These are phyloP conservation scores for Juglanconis juglandina DNA, from an alignment of 2,329 filamentous ascomycete species.

Conservation along the genomic window DNA sequence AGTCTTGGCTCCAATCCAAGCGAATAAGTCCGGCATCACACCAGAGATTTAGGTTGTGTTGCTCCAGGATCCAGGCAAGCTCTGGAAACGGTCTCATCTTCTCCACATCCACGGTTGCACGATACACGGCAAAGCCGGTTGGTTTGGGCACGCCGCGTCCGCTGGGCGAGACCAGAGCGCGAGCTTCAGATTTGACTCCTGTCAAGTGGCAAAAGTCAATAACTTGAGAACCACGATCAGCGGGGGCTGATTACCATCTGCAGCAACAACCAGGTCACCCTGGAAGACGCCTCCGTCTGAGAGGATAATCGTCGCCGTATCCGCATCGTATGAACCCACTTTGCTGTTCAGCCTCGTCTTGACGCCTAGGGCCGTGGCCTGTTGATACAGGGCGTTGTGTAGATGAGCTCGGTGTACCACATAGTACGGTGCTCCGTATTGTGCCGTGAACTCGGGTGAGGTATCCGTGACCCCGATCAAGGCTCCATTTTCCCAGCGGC, in stretches of 20 bases:
- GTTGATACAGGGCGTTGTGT: slow-evolving; percentile 26
- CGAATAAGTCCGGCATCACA: slow-evolving; percentile 15
- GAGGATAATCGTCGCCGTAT: slow-evolving; percentile 21
- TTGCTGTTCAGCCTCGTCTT: slow-evolving; percentile 20
- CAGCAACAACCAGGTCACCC: slow-evolving; percentile 33
- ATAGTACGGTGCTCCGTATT: slow-evolving; percentile 29
- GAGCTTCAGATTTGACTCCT: slow-evolving; percentile 31
- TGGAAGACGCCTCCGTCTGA: slow-evolving; percentile 22
- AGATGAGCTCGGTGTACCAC: slow-evolving; percentile 32
- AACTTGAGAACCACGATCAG: not conserved
- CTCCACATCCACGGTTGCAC: slow-evolving; percentile 36
- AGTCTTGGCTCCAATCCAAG: not conserved
- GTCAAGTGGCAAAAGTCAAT: not conserved
- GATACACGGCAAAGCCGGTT: slow-evolving; percentile 40
- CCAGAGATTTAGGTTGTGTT: slow-evolving; percentile 38
- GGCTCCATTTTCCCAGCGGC: slow-evolving; percentile 31
- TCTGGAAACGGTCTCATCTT: slow-evolving; percentile 35
- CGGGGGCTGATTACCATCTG: slow-evolving; percentile 29
- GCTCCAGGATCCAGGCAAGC: slow-evolving; percentile 35
- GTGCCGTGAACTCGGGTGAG: slow-evolving; percentile 26
- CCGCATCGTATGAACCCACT: slow-evolving; percentile 23
- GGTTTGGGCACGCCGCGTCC: slow-evolving; percentile 16
- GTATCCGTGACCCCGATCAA: slow-evolving; percentile 33
- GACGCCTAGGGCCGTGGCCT: slow-evolving; percentile 26
- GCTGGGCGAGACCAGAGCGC: slow-evolving; percentile 17